Percentiles rank a stretch among this genome's conserved stretches.
Conservation (phyloP, 2,329 filamentous ascomycete genomes). For the Pseudodiploospora longispora region DNA sequence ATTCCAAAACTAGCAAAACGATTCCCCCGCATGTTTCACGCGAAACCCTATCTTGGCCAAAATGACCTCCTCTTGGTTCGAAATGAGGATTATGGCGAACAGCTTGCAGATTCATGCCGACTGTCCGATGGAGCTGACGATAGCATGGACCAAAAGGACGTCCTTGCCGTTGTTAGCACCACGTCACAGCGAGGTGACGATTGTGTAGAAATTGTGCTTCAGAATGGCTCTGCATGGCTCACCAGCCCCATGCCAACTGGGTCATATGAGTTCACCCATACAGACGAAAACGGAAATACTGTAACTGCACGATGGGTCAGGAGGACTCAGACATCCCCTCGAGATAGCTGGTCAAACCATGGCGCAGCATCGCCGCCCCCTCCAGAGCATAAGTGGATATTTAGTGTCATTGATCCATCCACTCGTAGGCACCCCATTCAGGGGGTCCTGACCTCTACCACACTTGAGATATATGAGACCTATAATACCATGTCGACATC, state of each 20-base stretch:
- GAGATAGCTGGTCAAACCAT: constrained; percentile 10
- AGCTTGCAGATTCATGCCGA: constrained; percentile 8
- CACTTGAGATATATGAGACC: constrained; percentile 60
- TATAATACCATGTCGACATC: constrained; percentile 52
- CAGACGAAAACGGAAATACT: constrained; percentile 48
- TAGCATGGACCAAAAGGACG: constrained; percentile 37
- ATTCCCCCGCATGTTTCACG: constrained; percentile 56
- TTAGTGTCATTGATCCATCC: constrained; percentile 65
- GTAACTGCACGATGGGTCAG: constrained; percentile 64
- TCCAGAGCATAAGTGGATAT: constrained; percentile 56
- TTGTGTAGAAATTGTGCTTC: constrained; percentile 57
- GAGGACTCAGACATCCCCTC: constrained; percentile 21
- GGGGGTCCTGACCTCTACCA: constrained; percentile 55
- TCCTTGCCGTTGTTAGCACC: constrained; percentile 64
- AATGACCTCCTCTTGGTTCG: constrained; percentile 65
- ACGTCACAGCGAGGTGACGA: constrained; percentile 40
- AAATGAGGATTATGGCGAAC: constrained; percentile 55
- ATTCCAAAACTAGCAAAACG: constrained; percentile 51
- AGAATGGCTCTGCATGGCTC: constrained; percentile 53
- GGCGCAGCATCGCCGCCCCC: constrained; percentile 16
- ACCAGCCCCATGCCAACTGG: constrained; percentile 44
- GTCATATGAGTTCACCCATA: constrained; percentile 58
- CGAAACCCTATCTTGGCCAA: constrained; percentile 54
- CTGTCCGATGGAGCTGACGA: constrained; percentile 35
- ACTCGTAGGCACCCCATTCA: constrained; percentile 66